Evolutionary conservation across 495 filamentous ascomycete species (phyloP).

Genomic region (Bacidia rubella): DNA sequence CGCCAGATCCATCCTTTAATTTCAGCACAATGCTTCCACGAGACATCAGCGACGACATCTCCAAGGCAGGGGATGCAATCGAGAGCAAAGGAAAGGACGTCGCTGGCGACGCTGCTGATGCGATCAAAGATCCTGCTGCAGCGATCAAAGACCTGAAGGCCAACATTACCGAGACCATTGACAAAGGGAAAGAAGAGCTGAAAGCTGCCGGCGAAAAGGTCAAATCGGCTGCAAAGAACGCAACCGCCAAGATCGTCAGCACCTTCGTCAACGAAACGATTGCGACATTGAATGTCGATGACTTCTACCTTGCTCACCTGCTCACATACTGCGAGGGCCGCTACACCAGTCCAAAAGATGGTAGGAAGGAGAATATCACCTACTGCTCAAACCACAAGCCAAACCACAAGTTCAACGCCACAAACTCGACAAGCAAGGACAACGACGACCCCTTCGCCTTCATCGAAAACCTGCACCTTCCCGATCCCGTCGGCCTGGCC

Average conservation of each 20-base stretch:
- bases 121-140: constrained; percentile 4
- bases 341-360: not conserved
- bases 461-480: constrained; percentile 9
- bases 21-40: constrained; percentile 5
- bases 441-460: constrained; percentile 8
- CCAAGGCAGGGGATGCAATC: not conserved
- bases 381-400: constrained; percentile 13
- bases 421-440: not conserved
- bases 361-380: constrained; percentile 6
- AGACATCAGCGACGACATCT: constrained; percentile 2
- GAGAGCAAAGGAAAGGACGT: not conserved
- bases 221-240: constrained; percentile 5
- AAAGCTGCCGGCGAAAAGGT: constrained; percentile 2
- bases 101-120: not conserved
- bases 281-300: constrained; percentile 1
- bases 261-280: constrained; percentile 13
- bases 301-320: constrained; percentile 12
- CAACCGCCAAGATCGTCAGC: constrained; percentile 9
- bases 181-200: constrained; percentile 8
- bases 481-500: constrained; percentile 6
- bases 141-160: not conserved
- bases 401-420: constrained; percentile 4
- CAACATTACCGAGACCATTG: constrained; percentile 3
- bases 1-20: constrained; percentile 6
- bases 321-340: constrained; percentile 10